Evolutionary conservation across 164 flowering plant genomes (phyloP).

Genomic region (Nymphaea colorata): DNA sequence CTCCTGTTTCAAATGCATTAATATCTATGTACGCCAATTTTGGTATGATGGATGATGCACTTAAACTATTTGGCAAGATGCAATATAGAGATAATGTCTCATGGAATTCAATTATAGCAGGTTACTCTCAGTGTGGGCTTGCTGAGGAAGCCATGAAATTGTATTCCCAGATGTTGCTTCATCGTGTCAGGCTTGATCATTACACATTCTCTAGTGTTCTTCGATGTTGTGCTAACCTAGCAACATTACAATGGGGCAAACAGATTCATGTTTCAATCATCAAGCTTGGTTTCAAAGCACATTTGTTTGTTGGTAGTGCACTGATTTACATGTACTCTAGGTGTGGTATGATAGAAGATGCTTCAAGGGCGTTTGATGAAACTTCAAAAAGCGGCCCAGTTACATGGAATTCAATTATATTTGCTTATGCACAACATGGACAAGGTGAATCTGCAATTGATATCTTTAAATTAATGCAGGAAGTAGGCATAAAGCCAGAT

Average conservation of each 20-base stretch:
- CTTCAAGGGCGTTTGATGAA: conserved; percentile 46
- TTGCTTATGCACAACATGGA: conserved; percentile 87
- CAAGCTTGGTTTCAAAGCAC: conserved; percentile 41
- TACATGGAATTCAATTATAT: conserved; percentile 69
- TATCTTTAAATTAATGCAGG: conserved; percentile 49
- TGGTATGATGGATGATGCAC: conserved; percentile 43
- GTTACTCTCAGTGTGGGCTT: conserved; percentile 53
- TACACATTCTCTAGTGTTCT: conserved; percentile 65
- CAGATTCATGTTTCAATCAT: conserved; percentile 54
- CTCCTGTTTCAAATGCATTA: conserved; percentile 52
- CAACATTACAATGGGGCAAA: conserved; percentile 61
- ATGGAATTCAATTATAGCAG: conserved; percentile 80
- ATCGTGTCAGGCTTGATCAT: conserved; percentile 34
- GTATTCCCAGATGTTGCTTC: conserved; percentile 39
- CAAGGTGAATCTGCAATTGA: conserved; percentile 54
- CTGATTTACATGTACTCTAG: conserved; percentile 79
- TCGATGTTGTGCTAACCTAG: conserved; percentile 67
- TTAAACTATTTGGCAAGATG: conserved; percentile 34
- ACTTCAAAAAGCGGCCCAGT: conserved; percentile 38
- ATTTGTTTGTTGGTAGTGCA: conserved; percentile 61
- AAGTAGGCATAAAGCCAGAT: conserved; percentile 42
- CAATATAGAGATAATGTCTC: conserved; percentile 55
- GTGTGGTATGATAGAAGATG: conserved; percentile 76
- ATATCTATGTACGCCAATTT: conserved; percentile 58
- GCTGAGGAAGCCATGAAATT: conserved; percentile 56